Evolutionary conservation across 179 eudicot species (phyloP).

Genomic region (Silene coronaria): DNA sequence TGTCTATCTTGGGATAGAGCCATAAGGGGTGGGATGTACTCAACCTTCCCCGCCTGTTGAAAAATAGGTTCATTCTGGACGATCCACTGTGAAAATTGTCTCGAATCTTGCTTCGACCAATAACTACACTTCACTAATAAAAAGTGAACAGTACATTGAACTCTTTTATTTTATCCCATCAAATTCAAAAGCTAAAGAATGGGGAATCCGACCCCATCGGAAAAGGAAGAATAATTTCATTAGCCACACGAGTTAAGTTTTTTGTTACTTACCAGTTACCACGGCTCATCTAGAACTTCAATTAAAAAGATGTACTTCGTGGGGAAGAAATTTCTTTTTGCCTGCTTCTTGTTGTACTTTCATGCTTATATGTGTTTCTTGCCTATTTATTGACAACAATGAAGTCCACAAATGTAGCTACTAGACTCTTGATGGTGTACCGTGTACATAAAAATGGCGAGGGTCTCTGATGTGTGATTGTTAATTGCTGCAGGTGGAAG

Average conservation of each 20-base stretch:
- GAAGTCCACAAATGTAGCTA: neutral
- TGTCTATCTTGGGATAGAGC: neutral
- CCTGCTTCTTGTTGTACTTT: neutral
- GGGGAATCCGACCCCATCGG: neutral
- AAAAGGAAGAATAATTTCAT: neutral
- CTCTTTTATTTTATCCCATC: neutral
- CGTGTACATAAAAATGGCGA: neutral
- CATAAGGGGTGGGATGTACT: neutral
- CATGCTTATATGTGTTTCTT: slow-evolving; percentile 1
- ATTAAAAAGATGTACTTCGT: neutral
- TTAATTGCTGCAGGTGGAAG: slow-evolving; percentile 42
- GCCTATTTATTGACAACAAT: neutral
- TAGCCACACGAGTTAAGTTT: neutral
- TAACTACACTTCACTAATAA: neutral
- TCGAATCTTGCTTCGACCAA: neutral
- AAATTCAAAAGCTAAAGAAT: neutral
- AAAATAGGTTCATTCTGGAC: neutral
- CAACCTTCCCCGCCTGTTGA: neutral
- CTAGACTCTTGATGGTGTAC: slow-evolving; percentile 7
- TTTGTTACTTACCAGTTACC: neutral
- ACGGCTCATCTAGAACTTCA: neutral
- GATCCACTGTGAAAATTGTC: neutral
- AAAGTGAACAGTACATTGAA: neutral
- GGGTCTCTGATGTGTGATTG: slow-evolving; percentile 10
- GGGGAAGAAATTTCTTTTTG: neutral